Evolutionary conservation across 139 green algal species (phyloP), one percentile per base, ranked within the genome.

Genomic region (Chlamydomonas urium): DNA sequence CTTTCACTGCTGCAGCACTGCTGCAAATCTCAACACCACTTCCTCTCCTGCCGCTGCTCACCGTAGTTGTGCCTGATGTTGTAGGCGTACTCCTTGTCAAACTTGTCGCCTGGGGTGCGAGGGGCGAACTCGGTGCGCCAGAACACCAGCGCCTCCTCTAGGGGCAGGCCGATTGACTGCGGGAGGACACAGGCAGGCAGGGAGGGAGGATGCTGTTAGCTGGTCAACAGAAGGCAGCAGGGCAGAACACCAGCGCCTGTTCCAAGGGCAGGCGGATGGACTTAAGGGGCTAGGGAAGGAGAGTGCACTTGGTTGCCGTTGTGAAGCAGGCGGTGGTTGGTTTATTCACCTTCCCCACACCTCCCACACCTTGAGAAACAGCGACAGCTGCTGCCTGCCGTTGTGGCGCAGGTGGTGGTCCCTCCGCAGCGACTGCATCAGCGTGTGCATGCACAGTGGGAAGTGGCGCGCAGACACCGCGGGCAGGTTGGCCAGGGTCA

Each of bases 1-100:
- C n/a, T n/a, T n/a, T n/a, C n/a, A n/a, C n/a, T n/a, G n/a, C n/a
- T n/a, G n/a, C n/a, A n/a, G n/a, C n/a, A n/a, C n/a, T n/a, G n/a
- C n/a, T n/a, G n/a, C n/a, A n/a, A n/a, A n/a, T n/a, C n/a, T n/a
- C n/a, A n/a, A n/a, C n/a, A n/a, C n/a, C n/a, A n/a, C n/a, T n/a
- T n/a, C n/a, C n/a, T n/a, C n/a, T n/a, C n/a, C n/a, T n/a, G n/a
- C n/a, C n/a, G n/a, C n/a, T n/a, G n/a, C n/a, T n/a, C n/a, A 61
- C 92, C 95, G 75, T 97, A 99, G 75, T 96, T 96, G 86, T 99
- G 88, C n/a, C 95, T 86, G 23, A 99, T 84, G 75, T 89, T 91
- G 88, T 99, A 99, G 21, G 89, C 79, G 82, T 98, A 97, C 76
- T 97, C 76, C 87, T 98, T 98, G 66, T 98, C 88, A 67, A 98